Percentiles rank a stretch among this genome's conserved stretches.
Conservation (phyloP, 805 yeast genomes). For the Cyberlindnera xishuangbannaensis region DNA sequence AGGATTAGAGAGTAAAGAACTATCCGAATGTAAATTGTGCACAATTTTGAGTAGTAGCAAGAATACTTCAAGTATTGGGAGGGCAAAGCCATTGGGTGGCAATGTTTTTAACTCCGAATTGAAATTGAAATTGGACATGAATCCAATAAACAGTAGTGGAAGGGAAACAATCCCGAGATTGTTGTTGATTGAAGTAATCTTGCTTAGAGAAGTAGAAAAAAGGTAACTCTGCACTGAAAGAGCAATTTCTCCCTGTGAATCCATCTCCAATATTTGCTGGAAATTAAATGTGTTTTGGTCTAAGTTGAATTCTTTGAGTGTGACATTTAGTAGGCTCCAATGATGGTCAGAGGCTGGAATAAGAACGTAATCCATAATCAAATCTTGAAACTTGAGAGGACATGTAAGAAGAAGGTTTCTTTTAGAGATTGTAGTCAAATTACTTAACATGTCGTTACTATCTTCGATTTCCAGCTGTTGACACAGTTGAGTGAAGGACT, state of each 20-base stretch:
- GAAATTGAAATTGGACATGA: not conserved
- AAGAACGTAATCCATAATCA: slow-evolving; percentile 42
- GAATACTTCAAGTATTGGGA: too few species aligned
- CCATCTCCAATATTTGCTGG: slow-evolving; percentile 12
- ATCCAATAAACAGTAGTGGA: slow-evolving; percentile 39
- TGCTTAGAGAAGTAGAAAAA: slow-evolving; percentile 3
- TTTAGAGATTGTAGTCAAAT: slow-evolving; percentile 39
- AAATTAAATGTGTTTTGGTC: slow-evolving; percentile 44
- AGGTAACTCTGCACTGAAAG: too few species aligned
- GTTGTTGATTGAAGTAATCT: slow-evolving; percentile 34
- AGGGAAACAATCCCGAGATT: slow-evolving; percentile 46
- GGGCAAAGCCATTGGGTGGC: not conserved
- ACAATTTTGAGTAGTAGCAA: too few species aligned
- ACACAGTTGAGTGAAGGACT: slow-evolving; percentile 25
- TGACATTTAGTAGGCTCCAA: too few species aligned
- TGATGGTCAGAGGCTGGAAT: too few species aligned
- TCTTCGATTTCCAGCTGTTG: too few species aligned
- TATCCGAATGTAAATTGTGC: too few species aligned
- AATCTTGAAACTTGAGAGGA: slow-evolving; percentile 44
- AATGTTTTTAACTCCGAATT: not conserved
- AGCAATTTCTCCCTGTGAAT: slow-evolving; percentile 11
- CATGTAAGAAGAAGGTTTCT: slow-evolving; percentile 44
- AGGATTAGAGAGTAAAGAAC: too few species aligned
- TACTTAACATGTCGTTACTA: slow-evolving; percentile 19
- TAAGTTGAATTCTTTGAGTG: slow-evolving; percentile 40